Percentiles rank a stretch among this genome's conserved stretches.
Evolutionary conservation across 805 yeast species (phyloP).

Genomic region (Metschnikowia hibisci): DNA sequence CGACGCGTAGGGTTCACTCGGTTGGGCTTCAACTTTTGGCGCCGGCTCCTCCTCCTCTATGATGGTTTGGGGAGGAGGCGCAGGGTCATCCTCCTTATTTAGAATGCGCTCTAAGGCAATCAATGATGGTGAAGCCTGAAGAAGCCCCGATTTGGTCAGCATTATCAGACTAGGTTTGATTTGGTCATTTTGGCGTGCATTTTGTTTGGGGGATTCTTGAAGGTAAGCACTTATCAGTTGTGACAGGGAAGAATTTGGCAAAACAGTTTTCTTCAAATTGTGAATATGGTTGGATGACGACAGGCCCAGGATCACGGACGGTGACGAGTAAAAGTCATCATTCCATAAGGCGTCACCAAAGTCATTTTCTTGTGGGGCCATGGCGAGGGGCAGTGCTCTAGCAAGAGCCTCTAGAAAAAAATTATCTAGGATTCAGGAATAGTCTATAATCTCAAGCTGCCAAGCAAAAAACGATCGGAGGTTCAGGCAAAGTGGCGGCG

Average conservation of each 20-base stretch:
- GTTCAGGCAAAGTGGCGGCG: neutral
- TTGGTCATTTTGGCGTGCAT: neutral
- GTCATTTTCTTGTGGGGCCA: constrained; percentile 16
- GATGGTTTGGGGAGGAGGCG: constrained; percentile 4
- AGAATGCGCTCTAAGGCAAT: constrained; percentile 3
- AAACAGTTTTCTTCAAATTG: constrained; percentile 25
- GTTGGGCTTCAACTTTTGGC: neutral
- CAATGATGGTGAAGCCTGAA: constrained; percentile 4
- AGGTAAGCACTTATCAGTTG: constrained; percentile 22
- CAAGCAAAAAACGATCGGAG: neutral
- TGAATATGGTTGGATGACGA: constrained; percentile 21
- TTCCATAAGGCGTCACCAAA: constrained; percentile 33
- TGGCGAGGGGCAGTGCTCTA: constrained; percentile 1
- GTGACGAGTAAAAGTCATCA: constrained; percentile 32
- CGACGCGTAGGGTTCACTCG: no score
- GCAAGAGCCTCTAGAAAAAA: neutral
- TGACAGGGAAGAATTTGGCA: constrained; percentile 26
- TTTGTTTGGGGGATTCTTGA: constrained; percentile 3
- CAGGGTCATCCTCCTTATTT: neutral
- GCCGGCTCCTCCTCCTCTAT: constrained; percentile 4
- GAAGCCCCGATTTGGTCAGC: constrained; percentile 1
- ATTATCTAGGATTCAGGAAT: no score
- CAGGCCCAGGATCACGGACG: constrained; percentile 19
- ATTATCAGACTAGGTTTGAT: neutral
- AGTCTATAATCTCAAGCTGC: neutral